These are phyloP conservation scores for Saraca asoca DNA, from an alignment of 331 rosid genomes.

Conservation along the genomic window DNA sequence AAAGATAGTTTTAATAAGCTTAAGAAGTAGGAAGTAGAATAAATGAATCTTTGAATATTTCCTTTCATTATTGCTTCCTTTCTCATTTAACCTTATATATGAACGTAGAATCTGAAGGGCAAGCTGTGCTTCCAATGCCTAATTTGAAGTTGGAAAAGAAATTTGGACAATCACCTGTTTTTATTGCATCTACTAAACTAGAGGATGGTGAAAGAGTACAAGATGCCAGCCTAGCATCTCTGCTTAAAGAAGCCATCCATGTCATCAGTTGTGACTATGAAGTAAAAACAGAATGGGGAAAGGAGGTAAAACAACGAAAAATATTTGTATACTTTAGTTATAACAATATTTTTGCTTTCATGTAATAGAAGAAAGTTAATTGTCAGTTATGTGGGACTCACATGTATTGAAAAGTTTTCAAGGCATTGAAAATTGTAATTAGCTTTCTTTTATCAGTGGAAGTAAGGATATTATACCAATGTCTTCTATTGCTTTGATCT, in stretches of 20 bases:
- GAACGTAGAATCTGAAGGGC: constrained; percentile 27
- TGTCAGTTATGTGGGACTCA: no score
- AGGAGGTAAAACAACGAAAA: no score
- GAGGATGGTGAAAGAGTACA: constrained; percentile 94
- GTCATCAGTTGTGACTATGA: constrained; percentile 95
- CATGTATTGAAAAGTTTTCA: no score
- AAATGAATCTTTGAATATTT: neutral
- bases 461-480: no score
- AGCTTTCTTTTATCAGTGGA: no score
- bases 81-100: constrained; percentile 18
- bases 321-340: no score
- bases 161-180: constrained; percentile 88
- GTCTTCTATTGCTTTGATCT: no score
- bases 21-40: neutral
- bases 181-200: constrained; percentile 90
- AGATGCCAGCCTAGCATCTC: constrained; percentile 69
- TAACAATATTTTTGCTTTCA: no score
- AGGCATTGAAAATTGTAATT: no score
- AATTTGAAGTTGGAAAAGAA: constrained; percentile 56
- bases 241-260: constrained; percentile 96
- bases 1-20: neutral
- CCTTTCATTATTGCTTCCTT: neutral
- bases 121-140: constrained; percentile 3
- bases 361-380: no score
- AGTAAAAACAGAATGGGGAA: constrained; percentile 98